Evolutionary conservation across 768 basidiomycete genomes (phyloP), one percentile per base, ranked within the genome.

Genomic region (Suillus alpinus): DNA sequence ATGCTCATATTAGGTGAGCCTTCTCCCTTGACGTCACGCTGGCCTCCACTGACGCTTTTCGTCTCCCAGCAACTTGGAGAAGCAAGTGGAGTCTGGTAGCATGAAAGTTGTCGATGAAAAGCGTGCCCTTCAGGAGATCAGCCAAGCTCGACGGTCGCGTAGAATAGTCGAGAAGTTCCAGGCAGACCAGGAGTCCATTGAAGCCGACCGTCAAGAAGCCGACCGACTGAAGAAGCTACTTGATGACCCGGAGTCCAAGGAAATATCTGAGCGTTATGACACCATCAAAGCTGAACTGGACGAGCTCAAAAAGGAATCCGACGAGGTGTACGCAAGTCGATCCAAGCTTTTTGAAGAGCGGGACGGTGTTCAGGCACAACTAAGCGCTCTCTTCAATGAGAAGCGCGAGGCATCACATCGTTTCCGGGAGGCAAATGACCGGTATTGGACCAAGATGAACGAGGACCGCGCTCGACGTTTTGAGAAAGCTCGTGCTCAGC

Each of bases 51-150:
- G 23, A 26, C 18, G 59, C 43, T 59, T 34, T 53, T 62, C 46
- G 62, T 63, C 59, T 36, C 51, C 58, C 68, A 95, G 94, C 67
- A 80, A 87, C 62, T 79, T 97, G 62, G 92, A 98, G 55, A 89
- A 85, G 69, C 91, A 94, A 71, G 88, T 99, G 57, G 96, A 98
- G 71, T 92, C 92, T 5, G 96, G 96, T 29, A 85, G 68, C 61
- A 82, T 99, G 83, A 97, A 93, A 71, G 82, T 98, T 61, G 94
- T 88, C 31, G 95, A 97, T 59, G 97, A 99, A 76, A 98, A 97
- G 77, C 88, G 94, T 56, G 92, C 95, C 5, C 82, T 99, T n/a
- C 83, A 85, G 65, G 96, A 98, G 67, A 96, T 99, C 63, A 85
- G 81, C 63, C 81, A 82, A 47, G 77, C 81, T 63, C 92, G 84